Base-by-base conservation (phyloP, 2,329 filamentous ascomycete species). In the Sporothrix pseudoabietina region DNA sequence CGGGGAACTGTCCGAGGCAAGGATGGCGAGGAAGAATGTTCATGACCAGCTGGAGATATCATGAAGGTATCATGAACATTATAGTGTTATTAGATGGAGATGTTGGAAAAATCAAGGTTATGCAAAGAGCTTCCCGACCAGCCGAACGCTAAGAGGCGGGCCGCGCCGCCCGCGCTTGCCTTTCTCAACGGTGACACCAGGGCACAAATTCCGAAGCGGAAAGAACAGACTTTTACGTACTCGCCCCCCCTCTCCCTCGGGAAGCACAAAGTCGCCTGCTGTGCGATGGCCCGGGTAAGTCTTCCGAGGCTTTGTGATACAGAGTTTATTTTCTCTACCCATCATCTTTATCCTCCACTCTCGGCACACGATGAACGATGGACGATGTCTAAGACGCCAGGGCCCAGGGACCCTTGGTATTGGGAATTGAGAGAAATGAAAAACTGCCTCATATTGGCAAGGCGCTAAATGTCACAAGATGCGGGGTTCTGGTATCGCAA, bases 161-260 rank as follows among this genome's bases (percentile, higher is more conserved):
- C 61, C 61, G 61, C 39, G n/a, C 61, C 61, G 61, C 39, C 39
- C 61, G 61, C 39, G 10, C n/a, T 30, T 47, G 39, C 32, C 39
- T 65, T 55, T 55, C 52, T 26, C 19, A 32, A 19, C 39, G n/a
- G 61, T 66, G 22, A n/a, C 39, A 66, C 39, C 22, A 30, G 2
- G 3, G 4, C 4, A 14, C 10, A 9, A 4, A 30, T 44, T 10
- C 39, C n/a, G 22, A 65, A 65, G n/a, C 22, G 61, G 61, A 66
- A 66, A 39, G 61, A 66, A 47, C 7, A 47, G 41, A 47, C 39
- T 22, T 26, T 26, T 26, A 26, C 26, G 26, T 26, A 26, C 26
- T 26, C 26, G 26, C 26, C 26, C 26, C 26, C 26, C 26, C 26
- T 26, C 26, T 2, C 26, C 8, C 35, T 35, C 3, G 61, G 35